A percentile compares a stretch with the other conserved stretches of the same genome.
Conservation (phyloP, 179 eudicot genomes). For the Dionaea muscipula region DNA sequence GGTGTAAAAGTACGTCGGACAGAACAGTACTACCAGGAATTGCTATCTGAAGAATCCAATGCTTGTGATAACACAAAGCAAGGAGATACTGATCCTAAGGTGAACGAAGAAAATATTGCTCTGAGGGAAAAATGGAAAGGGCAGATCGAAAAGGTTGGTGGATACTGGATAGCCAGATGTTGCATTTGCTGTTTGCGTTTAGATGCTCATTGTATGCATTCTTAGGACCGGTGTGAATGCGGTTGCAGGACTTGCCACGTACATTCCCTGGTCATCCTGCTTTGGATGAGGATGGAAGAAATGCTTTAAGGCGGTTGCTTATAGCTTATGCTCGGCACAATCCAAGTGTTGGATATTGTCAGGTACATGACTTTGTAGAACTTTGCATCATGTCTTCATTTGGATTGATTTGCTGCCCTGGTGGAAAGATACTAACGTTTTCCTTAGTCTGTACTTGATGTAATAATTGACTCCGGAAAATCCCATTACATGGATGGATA, state of each 20-base stretch:
- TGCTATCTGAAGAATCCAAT: conserved; percentile 41
- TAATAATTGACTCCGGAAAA: too few species aligned
- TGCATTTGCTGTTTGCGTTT: background rate
- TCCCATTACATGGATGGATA: too few species aligned
- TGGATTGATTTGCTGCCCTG: too few species aligned
- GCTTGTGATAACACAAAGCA: conserved; percentile 20
- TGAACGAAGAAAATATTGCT: conserved; percentile 19
- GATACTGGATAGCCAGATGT: conserved; percentile 2
- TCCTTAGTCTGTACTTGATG: too few species aligned
- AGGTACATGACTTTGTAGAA: conserved; percentile 38
- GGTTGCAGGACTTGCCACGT: conserved; percentile 78
- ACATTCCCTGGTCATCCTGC: conserved; percentile 99
- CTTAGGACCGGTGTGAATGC: background rate
- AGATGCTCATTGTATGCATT: background rate
- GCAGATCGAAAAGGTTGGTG: conserved; percentile 86
- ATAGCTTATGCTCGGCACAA: conserved; percentile 97
- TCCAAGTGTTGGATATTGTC: conserved; percentile 95
- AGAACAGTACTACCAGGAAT: conserved; percentile 66
- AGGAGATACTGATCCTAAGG: conserved; percentile 25
- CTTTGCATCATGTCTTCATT: background rate
- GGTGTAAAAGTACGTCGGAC: conserved; percentile 69
- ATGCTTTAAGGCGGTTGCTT: conserved; percentile 90
- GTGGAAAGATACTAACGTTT: too few species aligned
- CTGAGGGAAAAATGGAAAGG: conserved; percentile 75
- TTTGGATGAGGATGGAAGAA: conserved; percentile 86